Evolutionary conservation across 306 rosid species (phyloP).

Genomic region (Acmispon strigosus): DNA sequence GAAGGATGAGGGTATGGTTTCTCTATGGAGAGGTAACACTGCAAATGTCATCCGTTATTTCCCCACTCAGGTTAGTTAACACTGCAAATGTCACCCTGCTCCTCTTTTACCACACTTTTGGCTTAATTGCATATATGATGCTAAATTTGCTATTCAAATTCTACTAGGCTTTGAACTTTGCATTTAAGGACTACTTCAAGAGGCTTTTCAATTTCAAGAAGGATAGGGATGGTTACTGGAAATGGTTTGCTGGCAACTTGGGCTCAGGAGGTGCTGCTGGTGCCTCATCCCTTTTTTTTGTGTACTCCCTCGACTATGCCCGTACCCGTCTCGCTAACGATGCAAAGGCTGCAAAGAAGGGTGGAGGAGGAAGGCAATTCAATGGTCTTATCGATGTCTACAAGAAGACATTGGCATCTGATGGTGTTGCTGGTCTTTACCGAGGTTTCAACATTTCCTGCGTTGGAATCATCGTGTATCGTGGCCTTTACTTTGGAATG

Average conservation of each 20-base stretch:
- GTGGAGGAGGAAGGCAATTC: constrained; percentile 87
- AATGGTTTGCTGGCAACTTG: constrained; percentile 87
- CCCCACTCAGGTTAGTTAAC: constrained; percentile 52
- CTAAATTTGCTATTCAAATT: constrained; percentile 5
- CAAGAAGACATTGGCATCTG: constrained; percentile 66
- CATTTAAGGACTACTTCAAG: constrained; percentile 89
- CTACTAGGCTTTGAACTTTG: constrained; percentile 76
- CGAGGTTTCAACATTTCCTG: constrained; percentile 83
- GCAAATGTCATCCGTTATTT: constrained; percentile 83
- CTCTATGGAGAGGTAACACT: constrained; percentile 89
- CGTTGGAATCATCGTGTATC: constrained; percentile 81
- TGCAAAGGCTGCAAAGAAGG: constrained; percentile 83
- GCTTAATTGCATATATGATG: not conserved
- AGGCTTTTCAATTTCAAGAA: constrained; percentile 88
- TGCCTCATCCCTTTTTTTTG: constrained; percentile 70
- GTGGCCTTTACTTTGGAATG: constrained; percentile 83
- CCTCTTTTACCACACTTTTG: not conserved
- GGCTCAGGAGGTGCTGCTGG: constrained; percentile 90
- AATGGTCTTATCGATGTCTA: constrained; percentile 73
- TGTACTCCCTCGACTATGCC: constrained; percentile 77
- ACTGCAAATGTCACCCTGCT: not conserved
- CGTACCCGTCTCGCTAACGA: constrained; percentile 81
- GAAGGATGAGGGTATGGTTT: constrained; percentile 45
- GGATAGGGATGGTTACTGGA: constrained; percentile 84
- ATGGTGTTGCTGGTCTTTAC: constrained; percentile 81